phyloP scores from a whole-genome alignment of 306 rosid genomes.

The Prunus armeniaca region DNA sequence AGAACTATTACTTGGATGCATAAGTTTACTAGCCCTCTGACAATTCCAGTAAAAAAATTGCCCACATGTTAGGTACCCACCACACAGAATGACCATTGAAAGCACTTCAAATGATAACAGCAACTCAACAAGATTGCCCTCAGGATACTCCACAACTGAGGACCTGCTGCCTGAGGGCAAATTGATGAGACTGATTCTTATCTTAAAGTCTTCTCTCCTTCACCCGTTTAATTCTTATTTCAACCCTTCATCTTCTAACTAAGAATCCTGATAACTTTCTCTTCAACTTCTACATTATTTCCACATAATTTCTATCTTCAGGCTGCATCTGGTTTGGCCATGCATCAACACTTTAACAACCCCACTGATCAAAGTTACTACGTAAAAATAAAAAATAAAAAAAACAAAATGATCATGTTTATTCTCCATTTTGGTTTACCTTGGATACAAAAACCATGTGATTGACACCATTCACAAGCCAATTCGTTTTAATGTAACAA shows the following conservation, averaged over 20 bases:
- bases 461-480: not conserved
- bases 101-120: not conserved
- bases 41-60: not conserved
- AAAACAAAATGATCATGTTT: not conserved
- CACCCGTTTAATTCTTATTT: not conserved
- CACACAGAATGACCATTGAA: not conserved
- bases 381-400: too few relatives aligned
- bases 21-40: not conserved
- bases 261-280: not conserved
- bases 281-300: not conserved
- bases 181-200: not conserved
- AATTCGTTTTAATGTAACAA: not conserved
- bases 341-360: not conserved
- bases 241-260: not conserved
- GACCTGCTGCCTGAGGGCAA: not conserved
- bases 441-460: not conserved
- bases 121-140: not conserved
- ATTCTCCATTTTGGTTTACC: not conserved
- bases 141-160: not conserved
- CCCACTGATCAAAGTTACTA: too few relatives aligned
- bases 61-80: not conserved
- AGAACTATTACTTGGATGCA: not conserved
- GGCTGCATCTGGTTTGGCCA: not conserved
- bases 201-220: not conserved
- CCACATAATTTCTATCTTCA: not conserved